These are phyloP conservation scores for Lepiota venenata DNA, from an alignment of 768 basidiomycete genomes.

Conservation along the genomic window DNA sequence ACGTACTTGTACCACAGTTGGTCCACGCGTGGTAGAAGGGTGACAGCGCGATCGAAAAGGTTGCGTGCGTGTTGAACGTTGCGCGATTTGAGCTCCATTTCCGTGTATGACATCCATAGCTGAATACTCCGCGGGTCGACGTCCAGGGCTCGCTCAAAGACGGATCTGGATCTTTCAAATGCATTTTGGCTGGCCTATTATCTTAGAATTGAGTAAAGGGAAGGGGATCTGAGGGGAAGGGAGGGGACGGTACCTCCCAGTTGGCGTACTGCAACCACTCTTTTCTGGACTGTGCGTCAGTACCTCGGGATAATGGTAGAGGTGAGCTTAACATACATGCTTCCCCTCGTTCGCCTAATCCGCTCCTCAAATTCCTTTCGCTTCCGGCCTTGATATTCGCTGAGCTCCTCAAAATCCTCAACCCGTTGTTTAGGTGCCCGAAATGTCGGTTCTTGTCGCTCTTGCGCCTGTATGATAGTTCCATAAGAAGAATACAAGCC, in stretches of 20 bases:
- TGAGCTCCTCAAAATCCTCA: conserved; percentile 87
- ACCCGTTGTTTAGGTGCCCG: conserved; percentile 93
- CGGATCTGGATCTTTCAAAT: conserved; percentile 89
- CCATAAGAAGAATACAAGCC: background rate
- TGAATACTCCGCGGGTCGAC: conserved; percentile 89
- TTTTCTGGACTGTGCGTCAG: conserved; percentile 44
- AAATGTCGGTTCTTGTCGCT: conserved; percentile 90
- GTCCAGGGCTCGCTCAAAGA: conserved; percentile 96
- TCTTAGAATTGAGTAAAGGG: conserved; percentile 4
- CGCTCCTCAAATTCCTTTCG: conserved; percentile 94
- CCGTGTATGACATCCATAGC: conserved; percentile 92
- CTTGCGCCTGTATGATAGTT: conserved; percentile 70
- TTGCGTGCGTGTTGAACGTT: conserved; percentile 98
- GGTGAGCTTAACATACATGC: conserved; percentile 52
- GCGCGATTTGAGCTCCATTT: conserved; percentile 97
- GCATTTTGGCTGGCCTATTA: conserved; percentile 89
- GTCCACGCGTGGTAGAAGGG: conserved; percentile 92
- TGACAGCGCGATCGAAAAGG: conserved; percentile 95
- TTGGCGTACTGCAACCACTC: conserved; percentile 87
- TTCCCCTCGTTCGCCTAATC: conserved; percentile 73
- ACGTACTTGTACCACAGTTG: conserved; percentile 99
- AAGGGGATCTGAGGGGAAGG: background rate
- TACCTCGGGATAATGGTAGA: too few species aligned
- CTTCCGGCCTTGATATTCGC: conserved; percentile 90
- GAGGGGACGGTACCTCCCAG: conserved; percentile 63